phyloP scores from a whole-genome alignment of 257 asterid genomes.

The Asclepias syriaca region DNA sequence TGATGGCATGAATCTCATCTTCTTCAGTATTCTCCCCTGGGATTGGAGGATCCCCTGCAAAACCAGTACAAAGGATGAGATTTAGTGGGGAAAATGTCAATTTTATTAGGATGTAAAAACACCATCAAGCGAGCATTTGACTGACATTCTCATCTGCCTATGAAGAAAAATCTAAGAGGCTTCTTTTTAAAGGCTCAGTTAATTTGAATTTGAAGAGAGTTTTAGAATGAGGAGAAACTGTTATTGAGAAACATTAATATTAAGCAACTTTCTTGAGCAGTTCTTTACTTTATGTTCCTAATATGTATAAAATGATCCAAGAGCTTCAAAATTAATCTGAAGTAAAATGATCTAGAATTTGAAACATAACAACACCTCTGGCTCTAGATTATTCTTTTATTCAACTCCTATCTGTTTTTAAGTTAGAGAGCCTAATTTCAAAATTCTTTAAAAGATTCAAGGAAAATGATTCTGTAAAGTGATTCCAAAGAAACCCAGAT shows the following conservation, averaged over 20 bases:
- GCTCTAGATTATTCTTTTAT: background rate
- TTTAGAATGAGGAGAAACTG: background rate
- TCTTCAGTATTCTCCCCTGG: conserved; percentile 78
- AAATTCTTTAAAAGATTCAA: background rate
- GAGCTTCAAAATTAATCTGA: background rate
- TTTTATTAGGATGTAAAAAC: background rate
- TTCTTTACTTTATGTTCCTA: background rate
- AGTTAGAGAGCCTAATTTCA: background rate
- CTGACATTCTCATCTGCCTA: background rate
- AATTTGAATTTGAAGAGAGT: background rate
- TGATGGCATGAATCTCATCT: conserved; percentile 99
- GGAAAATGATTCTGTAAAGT: background rate
- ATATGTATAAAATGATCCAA: background rate
- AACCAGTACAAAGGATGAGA: conserved; percentile 4
- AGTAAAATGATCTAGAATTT: background rate
- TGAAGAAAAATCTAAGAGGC: background rate
- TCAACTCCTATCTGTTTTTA: background rate
- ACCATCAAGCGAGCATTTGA: background rate
- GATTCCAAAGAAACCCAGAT: background rate
- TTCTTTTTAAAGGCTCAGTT: background rate
- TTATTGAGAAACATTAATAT: background rate
- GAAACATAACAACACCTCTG: background rate
- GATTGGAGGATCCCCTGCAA: conserved; percentile 93
- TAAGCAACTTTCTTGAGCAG: background rate
- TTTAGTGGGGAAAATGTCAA: background rate